Conservation (phyloP, 202 grass and related monocot genomes). For the Tripidium arundinaceum region DNA sequence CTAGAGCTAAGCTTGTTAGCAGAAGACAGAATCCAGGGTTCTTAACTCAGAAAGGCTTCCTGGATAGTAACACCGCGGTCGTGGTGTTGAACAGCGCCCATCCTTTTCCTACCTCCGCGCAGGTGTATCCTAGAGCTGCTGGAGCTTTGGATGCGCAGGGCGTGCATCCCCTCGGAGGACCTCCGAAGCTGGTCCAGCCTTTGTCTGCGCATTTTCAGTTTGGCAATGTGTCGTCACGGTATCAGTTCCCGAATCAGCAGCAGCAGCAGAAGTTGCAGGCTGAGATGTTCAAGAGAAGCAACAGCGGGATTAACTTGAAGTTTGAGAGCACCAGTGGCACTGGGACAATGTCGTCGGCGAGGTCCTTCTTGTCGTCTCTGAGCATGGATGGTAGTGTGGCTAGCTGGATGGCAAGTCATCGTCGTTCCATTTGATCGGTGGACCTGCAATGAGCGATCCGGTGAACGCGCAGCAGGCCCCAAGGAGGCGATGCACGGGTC, state of each 20-base stretch:
- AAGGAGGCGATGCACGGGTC: slow-evolving; percentile 67
- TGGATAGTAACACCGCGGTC: slow-evolving; percentile 37
- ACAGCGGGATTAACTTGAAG: slow-evolving; percentile 69
- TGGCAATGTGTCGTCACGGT: slow-evolving; percentile 38
- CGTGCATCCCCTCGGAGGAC: slow-evolving; percentile 30
- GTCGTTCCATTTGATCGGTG: slow-evolving; percentile 68
- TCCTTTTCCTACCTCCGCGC: slow-evolving; percentile 37
- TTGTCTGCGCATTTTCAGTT: slow-evolving; percentile 55
- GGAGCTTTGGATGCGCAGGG: neutral
- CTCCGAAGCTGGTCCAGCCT: slow-evolving; percentile 47
- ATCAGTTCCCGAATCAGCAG: slow-evolving; percentile 55
- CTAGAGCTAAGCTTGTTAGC: slow-evolving; percentile 53
- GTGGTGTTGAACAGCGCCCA: slow-evolving; percentile 36
- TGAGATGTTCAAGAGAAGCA: slow-evolving; percentile 78
- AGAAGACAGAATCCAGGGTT: slow-evolving; percentile 38
- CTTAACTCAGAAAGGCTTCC: slow-evolving; percentile 55
- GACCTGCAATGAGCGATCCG: slow-evolving; percentile 60
- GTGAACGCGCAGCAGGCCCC: slow-evolving; percentile 48
- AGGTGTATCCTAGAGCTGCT: slow-evolving; percentile 35
- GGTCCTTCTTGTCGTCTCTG: slow-evolving; percentile 79
- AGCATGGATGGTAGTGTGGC: slow-evolving; percentile 89
- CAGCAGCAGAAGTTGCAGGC: slow-evolving; percentile 77
- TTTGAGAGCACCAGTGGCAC: slow-evolving; percentile 59
- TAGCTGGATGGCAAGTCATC: slow-evolving; percentile 71
- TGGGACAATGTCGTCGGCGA: slow-evolving; percentile 64